Percentiles rank a stretch among this genome's conserved stretches.
Conservation (phyloP, 371 early-diverging fungal species). For the Mycotypha africana region DNA sequence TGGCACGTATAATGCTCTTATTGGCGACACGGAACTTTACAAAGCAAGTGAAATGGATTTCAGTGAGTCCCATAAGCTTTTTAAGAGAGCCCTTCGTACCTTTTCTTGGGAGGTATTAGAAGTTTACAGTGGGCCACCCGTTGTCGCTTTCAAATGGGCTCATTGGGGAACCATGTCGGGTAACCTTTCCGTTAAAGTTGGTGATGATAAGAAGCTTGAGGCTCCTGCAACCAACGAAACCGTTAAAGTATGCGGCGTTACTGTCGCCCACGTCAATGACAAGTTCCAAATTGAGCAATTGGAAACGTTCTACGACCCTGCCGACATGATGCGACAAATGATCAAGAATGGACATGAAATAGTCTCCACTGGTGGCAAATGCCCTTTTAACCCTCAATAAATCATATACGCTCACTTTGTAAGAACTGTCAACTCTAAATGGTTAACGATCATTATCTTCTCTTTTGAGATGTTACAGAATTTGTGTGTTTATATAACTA, state of each 20-base stretch:
- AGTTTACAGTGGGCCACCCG: constrained; percentile 46
- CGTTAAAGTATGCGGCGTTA: constrained; percentile 37
- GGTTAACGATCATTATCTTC: too few relatives aligned
- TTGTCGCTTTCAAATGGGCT: constrained; percentile 50
- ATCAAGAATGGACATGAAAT: constrained; percentile 31
- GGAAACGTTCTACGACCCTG: constrained; percentile 48
- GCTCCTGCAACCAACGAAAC: constrained; percentile 40
- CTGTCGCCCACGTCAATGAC: constrained; percentile 43
- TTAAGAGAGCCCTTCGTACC: constrained; percentile 44
- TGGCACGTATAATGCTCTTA: constrained; percentile 54
- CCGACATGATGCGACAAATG: constrained; percentile 42
- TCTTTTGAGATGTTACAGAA: too few relatives aligned
- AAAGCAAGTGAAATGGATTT: constrained; percentile 48
- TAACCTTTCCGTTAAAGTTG: constrained; percentile 33
- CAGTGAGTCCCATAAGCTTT: constrained; percentile 45
- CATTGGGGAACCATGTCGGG: constrained; percentile 48
- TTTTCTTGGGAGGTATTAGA: constrained; percentile 50
- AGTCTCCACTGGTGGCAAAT: constrained; percentile 22
- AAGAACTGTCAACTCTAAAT: too few relatives aligned
- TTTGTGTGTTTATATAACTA: too few relatives aligned
- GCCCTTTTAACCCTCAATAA: constrained; percentile 36
- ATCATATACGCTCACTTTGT: too few relatives aligned
- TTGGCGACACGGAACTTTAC: constrained; percentile 49
- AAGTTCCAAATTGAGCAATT: constrained; percentile 40
- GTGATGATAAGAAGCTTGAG: constrained; percentile 34